Base-by-base conservation (phyloP, 2,329 filamentous ascomycete species). In the Monilinia vaccinii-corymbosi region DNA sequence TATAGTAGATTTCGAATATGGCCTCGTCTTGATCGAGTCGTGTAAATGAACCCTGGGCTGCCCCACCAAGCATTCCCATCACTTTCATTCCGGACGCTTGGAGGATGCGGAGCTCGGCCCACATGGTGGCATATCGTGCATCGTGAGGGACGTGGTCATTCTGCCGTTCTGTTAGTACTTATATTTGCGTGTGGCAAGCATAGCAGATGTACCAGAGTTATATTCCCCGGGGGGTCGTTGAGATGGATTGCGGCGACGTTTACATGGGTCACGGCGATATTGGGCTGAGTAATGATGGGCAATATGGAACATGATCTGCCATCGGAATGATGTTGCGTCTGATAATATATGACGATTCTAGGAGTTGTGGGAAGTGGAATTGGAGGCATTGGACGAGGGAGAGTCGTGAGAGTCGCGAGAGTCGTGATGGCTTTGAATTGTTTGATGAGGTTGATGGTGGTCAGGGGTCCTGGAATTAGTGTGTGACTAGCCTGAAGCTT, bases 201-300 rank as follows among this genome's bases (percentile, higher is more conserved):
- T 52, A 94, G 75, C 66, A 93, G 88, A 60, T 63, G 6, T 28
- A 71, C 70, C 14, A 71, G 62, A 36, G 63, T 66, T 59, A 72
- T 71, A 53, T 72, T 78, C 10, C 78, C 78, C 1, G 88, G 84
- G 23, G 75, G 74, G 7, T 81, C 78, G 72, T 94, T 92, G 67
- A 97, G 76, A 73, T 97, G 92, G 62, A 97, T 84, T 14, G 92
- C 91, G 7, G 89, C 90, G 52, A 97, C 75, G 67, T 96, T 92
- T 62, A 96, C 79, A 74, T 97, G 92, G 0, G 92, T 96, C 53
- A 84, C 74, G 10, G 82, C 81, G 6, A 83, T 85, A 63, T 79
- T 76, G 62, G 83, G 77, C 38, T 70, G 60, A 9, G 70, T 71
- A 34, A 70, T 67, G 28, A 72, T 63, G 3, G 85, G 85, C 0